A percentile compares a stretch with the other conserved stretches of the same genome.
Evolutionary conservation across 768 basidiomycete genomes (phyloP).

Genomic region (Lentinula detonsa): DNA sequence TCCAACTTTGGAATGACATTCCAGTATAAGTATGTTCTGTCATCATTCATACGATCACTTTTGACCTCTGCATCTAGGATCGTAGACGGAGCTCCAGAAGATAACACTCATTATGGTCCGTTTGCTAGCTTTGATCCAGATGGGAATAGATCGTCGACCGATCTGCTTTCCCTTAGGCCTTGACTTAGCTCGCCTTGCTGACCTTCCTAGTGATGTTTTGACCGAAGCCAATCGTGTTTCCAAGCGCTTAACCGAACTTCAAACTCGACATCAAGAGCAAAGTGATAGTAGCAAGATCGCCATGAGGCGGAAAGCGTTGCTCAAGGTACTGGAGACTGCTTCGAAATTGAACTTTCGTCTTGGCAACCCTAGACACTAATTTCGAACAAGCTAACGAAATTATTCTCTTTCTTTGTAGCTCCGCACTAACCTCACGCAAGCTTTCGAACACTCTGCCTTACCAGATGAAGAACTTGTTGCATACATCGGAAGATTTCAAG

Average conservation of each 20-base stretch:
- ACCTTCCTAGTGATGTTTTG: constrained; percentile 72
- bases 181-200: constrained; percentile 83
- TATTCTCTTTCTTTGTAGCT: constrained; percentile 39
- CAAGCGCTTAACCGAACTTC: constrained; percentile 47
- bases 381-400: too few relatives aligned
- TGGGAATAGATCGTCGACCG: background rate
- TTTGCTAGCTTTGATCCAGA: constrained; percentile 5
- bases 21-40: constrained; percentile 59
- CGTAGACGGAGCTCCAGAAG: constrained; percentile 61
- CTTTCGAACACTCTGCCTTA: constrained; percentile 63
- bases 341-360: too few relatives aligned
- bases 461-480: constrained; percentile 63
- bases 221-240: constrained; percentile 58
- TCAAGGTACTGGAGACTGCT: constrained; percentile 41
- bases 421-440: constrained; percentile 69
- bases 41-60: background rate
- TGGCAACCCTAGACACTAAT: too few relatives aligned
- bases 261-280: constrained; percentile 50
- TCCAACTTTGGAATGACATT: constrained; percentile 66
- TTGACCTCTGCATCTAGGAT: constrained; percentile 39
- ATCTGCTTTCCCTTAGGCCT: constrained; percentile 49
- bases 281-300: constrained; percentile 58
- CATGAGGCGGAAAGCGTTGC: constrained; percentile 57
- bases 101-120: constrained; percentile 68
- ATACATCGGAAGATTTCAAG: constrained; percentile 67